Evolutionary conservation across 2,329 filamentous ascomycete genomes (phyloP), one percentile per base, ranked within the genome.

Genomic region (Colletotrichum sidae): DNA sequence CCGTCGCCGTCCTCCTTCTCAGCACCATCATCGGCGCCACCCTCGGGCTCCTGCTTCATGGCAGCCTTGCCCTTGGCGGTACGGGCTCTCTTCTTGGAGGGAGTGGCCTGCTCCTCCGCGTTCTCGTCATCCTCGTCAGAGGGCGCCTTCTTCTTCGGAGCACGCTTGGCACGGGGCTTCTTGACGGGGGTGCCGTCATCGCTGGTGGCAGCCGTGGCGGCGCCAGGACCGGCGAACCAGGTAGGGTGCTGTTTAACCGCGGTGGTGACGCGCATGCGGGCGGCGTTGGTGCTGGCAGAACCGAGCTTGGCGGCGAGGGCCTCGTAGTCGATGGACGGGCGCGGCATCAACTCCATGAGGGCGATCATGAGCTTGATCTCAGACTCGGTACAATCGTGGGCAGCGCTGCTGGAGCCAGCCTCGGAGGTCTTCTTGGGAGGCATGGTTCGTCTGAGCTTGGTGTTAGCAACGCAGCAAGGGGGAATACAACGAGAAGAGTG

Each of bases 241-340:
- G 15, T 54, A 8, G 37, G 8, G 38, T 62, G 52, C 33, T 62
- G 44, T 2, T 38, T 34, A 7, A 38, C 33, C 11, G 59, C 59
- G 2, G 52, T 12, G 9, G 5, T 15, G n/a, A 61, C 15, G 59
- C 59, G 59, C 38, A 13, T 50, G 45, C 59, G 59, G 8, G 59
- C 59, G 33, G 52, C 59, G 34, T 62, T 56, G 45, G 39, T 34
- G n/a, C 38, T 62, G 45, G 59, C 45, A n/a, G 59, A 49, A 12
- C 52, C 52, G 15, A 62, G 25, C 33, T 49, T 46, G 11, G 17
- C 51, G 33, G 59, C 59, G 2, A 62, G 59, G 12, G 33, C 59
- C 6, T 56, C 45, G 12, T 50, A 45, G 33, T 62, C 45, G 15
- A 62, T 15, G 12, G 33, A 9, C 8, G 52, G 25, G 8, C 59